phyloP scores from a whole-genome alignment of 441 rosid genomes.

The Populus hybrid region DNA sequence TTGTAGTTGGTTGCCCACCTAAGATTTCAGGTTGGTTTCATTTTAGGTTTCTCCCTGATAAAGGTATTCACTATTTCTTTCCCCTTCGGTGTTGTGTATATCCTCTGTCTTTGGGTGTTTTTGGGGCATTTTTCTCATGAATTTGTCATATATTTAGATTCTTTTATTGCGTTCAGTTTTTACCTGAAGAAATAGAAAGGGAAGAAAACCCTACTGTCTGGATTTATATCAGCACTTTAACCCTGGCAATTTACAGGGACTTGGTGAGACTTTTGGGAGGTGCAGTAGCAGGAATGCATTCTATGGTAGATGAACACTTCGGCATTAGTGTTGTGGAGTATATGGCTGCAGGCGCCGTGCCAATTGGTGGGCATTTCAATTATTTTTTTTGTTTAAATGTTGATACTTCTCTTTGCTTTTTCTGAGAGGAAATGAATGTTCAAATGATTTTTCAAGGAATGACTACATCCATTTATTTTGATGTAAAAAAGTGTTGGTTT shows the following conservation, averaged over 20 bases:
- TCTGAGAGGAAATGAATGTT: too few species aligned
- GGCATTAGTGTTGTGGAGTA: constrained; percentile 92
- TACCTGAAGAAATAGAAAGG: neutral
- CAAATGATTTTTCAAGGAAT: too few species aligned
- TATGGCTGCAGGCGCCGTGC: constrained; percentile 96
- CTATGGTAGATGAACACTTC: constrained; percentile 91
- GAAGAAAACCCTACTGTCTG: neutral
- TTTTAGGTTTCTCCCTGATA: too few species aligned
- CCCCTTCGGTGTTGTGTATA: too few species aligned
- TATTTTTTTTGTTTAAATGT: neutral
- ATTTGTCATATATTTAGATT: neutral
- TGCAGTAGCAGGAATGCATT: constrained; percentile 80
- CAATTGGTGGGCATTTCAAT: constrained; percentile 56
- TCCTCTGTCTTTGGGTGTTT: too few species aligned
- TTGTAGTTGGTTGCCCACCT: neutral
- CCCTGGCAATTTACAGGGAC: constrained; percentile 47
- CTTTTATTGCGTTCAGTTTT: neutral
- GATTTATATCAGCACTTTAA: neutral
- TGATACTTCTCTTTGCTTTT: neutral
- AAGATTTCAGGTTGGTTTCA: too few species aligned
- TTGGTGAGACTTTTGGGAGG: constrained; percentile 64
- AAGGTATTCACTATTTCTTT: too few species aligned
- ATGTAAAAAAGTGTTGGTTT: neutral
- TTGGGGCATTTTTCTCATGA: too few species aligned
- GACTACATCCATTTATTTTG: too few species aligned